Evolutionary conservation across 1,139 yeast genomes (phyloP).

Genomic region (Blastobotrys indianensis): DNA sequence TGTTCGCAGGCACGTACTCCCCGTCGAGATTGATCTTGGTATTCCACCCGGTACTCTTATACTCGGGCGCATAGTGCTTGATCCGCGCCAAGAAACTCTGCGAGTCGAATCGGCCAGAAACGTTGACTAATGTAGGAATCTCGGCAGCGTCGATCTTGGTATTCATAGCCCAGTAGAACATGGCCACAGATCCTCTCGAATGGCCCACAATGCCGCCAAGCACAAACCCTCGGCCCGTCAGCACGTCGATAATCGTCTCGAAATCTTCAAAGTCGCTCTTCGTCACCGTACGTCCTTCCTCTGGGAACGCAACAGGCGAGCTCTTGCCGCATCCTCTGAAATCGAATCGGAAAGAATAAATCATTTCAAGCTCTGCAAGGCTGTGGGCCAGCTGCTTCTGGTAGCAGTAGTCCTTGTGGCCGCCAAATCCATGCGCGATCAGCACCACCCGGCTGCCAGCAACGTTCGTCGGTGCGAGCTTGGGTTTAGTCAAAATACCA

Average conservation of each 20-base stretch:
- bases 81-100: slow-evolving; percentile 34
- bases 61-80: slow-evolving; percentile 27
- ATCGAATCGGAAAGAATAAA: slow-evolving; percentile 67
- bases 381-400: slow-evolving; percentile 57
- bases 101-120: slow-evolving; percentile 55
- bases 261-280: slow-evolving; percentile 65
- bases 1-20: slow-evolving; percentile 35
- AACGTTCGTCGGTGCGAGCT: background rate
- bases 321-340: slow-evolving; percentile 84
- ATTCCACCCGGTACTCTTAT: slow-evolving; percentile 32
- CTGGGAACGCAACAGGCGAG: slow-evolving; percentile 43
- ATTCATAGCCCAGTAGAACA: slow-evolving; percentile 61
- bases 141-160: slow-evolving; percentile 23
- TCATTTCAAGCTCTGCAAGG: slow-evolving; percentile 55
- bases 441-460: slow-evolving; percentile 37
- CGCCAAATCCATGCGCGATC: slow-evolving; percentile 71
- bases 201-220: slow-evolving; percentile 59
- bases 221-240: slow-evolving; percentile 42
- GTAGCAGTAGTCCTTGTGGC: slow-evolving; percentile 77
- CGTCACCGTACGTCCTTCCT: slow-evolving; percentile 51
- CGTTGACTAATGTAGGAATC: slow-evolving; percentile 64
- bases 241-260: slow-evolving; percentile 32
- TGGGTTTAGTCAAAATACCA: slow-evolving; percentile 19
- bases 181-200: slow-evolving; percentile 75
- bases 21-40: slow-evolving; percentile 39